Conservation (phyloP, 2,329 filamentous ascomycete species). For the Canariomyces notabilis region DNA sequence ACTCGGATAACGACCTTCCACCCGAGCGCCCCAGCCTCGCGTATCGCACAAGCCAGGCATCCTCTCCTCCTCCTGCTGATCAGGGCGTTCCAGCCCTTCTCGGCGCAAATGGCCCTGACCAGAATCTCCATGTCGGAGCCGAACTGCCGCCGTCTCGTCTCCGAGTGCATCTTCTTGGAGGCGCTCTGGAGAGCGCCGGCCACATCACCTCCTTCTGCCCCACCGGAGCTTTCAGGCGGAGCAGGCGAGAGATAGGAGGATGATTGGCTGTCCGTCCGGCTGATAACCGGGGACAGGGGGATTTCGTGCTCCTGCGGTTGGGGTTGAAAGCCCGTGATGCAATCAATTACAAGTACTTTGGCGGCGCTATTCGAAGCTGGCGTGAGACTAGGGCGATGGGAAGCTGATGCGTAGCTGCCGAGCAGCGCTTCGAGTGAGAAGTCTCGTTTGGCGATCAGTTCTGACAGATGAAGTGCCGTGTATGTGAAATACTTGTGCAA, state of each 20-base stretch:
- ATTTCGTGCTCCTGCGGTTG: conserved; percentile 40
- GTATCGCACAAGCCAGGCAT: conserved; percentile 68
- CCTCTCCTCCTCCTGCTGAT: conserved; percentile 62
- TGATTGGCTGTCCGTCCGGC: conserved; percentile 28
- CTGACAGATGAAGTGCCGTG: conserved; percentile 53
- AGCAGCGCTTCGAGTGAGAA: conserved; percentile 46
- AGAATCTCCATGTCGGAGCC: conserved; percentile 65
- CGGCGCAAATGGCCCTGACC: conserved; percentile 66
- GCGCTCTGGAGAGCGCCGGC: conserved; percentile 32
- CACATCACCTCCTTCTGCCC: conserved; percentile 19
- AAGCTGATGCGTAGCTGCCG: conserved; percentile 30
- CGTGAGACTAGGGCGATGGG: conserved; percentile 30
- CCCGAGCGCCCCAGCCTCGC: conserved; percentile 66
- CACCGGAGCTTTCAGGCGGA: conserved; percentile 16
- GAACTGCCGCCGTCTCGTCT: conserved; percentile 52
- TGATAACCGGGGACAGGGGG: conserved; percentile 45
- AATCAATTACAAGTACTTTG: conserved; percentile 57
- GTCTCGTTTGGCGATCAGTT: conserved; percentile 46
- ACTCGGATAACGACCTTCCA: conserved; percentile 63
- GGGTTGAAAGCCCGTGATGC: conserved; percentile 51
- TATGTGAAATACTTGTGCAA: conserved; percentile 60
- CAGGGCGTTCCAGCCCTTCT: conserved; percentile 68
- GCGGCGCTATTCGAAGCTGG: conserved; percentile 30
- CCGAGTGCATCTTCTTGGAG: conserved; percentile 50
- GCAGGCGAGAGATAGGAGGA: conserved; percentile 7